Evolutionary conservation across 2,329 filamentous ascomycete species (phyloP).

Genomic region (Biscogniauxia mediterranea): DNA sequence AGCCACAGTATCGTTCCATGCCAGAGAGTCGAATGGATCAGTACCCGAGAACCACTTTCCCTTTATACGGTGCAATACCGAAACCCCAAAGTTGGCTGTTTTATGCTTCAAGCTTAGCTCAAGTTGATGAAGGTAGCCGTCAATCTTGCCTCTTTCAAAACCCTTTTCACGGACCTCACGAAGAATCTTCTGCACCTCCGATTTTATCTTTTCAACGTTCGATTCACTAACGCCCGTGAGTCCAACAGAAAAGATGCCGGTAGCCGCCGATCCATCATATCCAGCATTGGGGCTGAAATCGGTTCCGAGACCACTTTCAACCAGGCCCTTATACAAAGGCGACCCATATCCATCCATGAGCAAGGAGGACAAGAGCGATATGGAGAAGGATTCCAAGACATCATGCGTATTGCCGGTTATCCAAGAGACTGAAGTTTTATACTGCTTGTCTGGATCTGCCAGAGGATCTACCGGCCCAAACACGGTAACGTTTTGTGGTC

Average conservation of each 20-base stretch:
- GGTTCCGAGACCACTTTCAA: slow-evolving; percentile 85
- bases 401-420: slow-evolving; percentile 80
- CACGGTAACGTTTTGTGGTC: slow-evolving; percentile 68
- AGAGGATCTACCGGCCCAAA: slow-evolving; percentile 83
- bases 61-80: slow-evolving; percentile 82
- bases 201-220: slow-evolving; percentile 74
- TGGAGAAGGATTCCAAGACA: slow-evolving; percentile 82
- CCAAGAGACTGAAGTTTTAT: slow-evolving; percentile 94
- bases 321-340: slow-evolving; percentile 82
- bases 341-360: slow-evolving; percentile 95
- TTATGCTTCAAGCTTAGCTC: slow-evolving; percentile 95
- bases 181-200: slow-evolving; percentile 70
- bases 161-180: slow-evolving; percentile 69
- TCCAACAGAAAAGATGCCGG: slow-evolving; percentile 85
- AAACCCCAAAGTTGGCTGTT: slow-evolving; percentile 91
- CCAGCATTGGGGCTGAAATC: slow-evolving; percentile 96
- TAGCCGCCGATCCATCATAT: slow-evolving; percentile 75
- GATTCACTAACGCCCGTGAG: slow-evolving; percentile 83
- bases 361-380: slow-evolving; percentile 78
- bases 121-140: slow-evolving; percentile 89
- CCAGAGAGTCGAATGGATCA: slow-evolving; percentile 85
- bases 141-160: slow-evolving; percentile 86
- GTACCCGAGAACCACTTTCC: slow-evolving; percentile 94
- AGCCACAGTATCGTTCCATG: slow-evolving; percentile 86
- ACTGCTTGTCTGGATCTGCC: slow-evolving; percentile 80